A percentile compares a stretch with the other conserved stretches of the same genome.
Evolutionary conservation across 176 grass and related monocot genomes (phyloP).

Genomic region (Musa acuminata): DNA sequence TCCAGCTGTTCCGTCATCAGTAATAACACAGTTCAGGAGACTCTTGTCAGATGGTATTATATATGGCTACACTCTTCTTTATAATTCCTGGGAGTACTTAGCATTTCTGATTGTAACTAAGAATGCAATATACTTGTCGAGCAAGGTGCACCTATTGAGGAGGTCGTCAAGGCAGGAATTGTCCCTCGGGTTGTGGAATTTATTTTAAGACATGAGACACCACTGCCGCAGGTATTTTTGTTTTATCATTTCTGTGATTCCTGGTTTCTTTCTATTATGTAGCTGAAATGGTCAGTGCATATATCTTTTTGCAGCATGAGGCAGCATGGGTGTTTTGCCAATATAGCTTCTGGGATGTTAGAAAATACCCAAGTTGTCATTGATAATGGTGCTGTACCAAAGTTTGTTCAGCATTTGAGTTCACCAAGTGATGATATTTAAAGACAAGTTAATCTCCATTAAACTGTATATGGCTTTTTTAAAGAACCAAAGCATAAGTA

Average conservation of each 20-base stretch:
- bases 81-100: neutral
- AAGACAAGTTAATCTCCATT: conserved; percentile 40
- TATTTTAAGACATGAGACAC: conserved; percentile 43
- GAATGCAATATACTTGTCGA: conserved; percentile 20
- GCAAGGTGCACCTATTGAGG: conserved; percentile 45
- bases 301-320: conserved; percentile 40
- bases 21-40: conserved; percentile 53
- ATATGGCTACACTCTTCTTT: conserved; percentile 12
- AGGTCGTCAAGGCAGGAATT: conserved; percentile 50
- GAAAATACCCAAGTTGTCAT: conserved; percentile 59
- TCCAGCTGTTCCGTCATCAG: conserved; percentile 40
- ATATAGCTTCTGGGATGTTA: conserved; percentile 56
- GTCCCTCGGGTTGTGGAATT: conserved; percentile 56
- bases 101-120: too few relatives aligned
- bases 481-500: too few relatives aligned
- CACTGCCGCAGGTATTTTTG: conserved; percentile 58
- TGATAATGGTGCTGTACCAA: conserved; percentile 46
- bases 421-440: conserved; percentile 46
- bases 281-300: neutral
- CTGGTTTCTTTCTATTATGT: neutral
- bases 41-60: conserved; percentile 61
- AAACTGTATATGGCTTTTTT: too few relatives aligned
- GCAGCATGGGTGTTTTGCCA: conserved; percentile 65
- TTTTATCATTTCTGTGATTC: neutral
- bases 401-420: conserved; percentile 45